Conservation (phyloP, 2,329 filamentous ascomycete genomes). For the Teratosphaeria epicoccoides region DNA sequence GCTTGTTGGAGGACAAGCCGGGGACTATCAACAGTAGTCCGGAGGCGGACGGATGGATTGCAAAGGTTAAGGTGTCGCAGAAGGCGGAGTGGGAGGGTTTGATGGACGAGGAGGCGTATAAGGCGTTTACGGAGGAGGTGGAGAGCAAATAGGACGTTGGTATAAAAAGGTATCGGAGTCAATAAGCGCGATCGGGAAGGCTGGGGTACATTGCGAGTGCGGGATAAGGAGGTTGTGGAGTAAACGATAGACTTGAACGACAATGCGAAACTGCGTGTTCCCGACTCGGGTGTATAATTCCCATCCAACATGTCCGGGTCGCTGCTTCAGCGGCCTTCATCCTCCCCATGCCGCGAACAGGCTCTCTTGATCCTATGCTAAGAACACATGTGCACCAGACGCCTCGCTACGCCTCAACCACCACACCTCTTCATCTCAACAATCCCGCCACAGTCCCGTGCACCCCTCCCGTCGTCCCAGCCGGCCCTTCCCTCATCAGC, state of each 20-base stretch:
- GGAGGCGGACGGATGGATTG: conserved; percentile 88
- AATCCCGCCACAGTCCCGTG: neutral
- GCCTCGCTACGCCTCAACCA: neutral
- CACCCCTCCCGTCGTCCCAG: conserved; percentile 1
- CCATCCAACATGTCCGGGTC: too few relatives aligned
- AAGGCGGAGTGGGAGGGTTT: conserved; percentile 59
- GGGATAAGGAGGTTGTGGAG: too few relatives aligned
- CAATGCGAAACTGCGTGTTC: too few relatives aligned
- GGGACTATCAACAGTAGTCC: conserved; percentile 79
- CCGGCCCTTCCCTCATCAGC: conserved; percentile 56
- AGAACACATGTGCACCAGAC: neutral
- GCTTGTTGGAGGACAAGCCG: conserved; percentile 69
- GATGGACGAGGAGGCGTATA: conserved; percentile 71
- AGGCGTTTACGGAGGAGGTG: conserved; percentile 54
- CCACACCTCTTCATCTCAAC: neutral
- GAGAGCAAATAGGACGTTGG: conserved; percentile 10
- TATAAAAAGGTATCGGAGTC: too few relatives aligned
- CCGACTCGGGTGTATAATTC: too few relatives aligned
- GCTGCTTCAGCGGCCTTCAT: too few relatives aligned
- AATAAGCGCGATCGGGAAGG: too few relatives aligned
- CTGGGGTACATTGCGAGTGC: too few relatives aligned
- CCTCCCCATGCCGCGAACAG: too few relatives aligned
- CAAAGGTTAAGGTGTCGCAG: conserved; percentile 69
- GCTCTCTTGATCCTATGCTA: neutral
- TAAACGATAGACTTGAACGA: too few relatives aligned